Percentiles rank a stretch among this genome's conserved stretches.
phyloP scores from a whole-genome alignment of 2,329 filamentous ascomycete genomes.

The Decorospora gaudefroyi region DNA sequence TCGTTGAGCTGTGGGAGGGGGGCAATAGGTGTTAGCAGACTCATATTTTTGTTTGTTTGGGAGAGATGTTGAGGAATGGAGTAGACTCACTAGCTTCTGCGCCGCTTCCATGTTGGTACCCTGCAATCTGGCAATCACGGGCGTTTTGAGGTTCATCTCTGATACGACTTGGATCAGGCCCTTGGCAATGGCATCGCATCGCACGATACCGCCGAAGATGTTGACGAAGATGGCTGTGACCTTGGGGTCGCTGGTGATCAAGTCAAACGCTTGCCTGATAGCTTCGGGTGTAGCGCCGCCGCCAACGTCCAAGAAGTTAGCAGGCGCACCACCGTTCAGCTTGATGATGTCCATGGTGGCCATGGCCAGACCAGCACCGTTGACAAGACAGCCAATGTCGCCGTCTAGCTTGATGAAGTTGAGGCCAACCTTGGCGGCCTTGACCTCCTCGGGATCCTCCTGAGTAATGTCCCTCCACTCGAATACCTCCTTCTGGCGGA shows the following conservation, averaged over 20 bases:
- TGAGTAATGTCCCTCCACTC: constrained; percentile 90
- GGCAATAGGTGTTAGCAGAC: constrained; percentile 11
- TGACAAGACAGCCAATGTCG: constrained; percentile 98
- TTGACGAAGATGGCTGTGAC: constrained; percentile 99
- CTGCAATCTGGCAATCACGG: constrained; percentile 95
- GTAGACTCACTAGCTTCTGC: constrained; percentile 69
- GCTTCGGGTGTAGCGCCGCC: constrained; percentile 95
- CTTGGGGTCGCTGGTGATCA: constrained; percentile 98
- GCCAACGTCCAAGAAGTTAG: constrained; percentile 98
- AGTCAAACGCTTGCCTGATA: constrained; percentile 96
- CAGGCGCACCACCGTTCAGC: constrained; percentile 92
- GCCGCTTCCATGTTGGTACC: constrained; percentile 98
- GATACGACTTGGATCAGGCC: constrained; percentile 94
- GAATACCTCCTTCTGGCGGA: constrained; percentile 96
- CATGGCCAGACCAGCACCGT: constrained; percentile 98
- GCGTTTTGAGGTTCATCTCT: constrained; percentile 92
- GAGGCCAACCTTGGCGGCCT: constrained; percentile 87
- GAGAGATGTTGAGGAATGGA: no score
- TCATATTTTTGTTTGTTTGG: background rate
- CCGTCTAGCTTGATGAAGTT: constrained; percentile 99
- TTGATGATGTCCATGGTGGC: constrained; percentile 99
- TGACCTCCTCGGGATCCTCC: constrained; percentile 97
- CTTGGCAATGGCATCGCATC: constrained; percentile 95
- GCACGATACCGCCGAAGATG: constrained; percentile 98
- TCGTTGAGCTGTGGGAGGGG: constrained; percentile 72